These are phyloP conservation scores for Oenanthe sinensis DNA, from an alignment of 129 eudicot species.

Conservation along the genomic window DNA sequence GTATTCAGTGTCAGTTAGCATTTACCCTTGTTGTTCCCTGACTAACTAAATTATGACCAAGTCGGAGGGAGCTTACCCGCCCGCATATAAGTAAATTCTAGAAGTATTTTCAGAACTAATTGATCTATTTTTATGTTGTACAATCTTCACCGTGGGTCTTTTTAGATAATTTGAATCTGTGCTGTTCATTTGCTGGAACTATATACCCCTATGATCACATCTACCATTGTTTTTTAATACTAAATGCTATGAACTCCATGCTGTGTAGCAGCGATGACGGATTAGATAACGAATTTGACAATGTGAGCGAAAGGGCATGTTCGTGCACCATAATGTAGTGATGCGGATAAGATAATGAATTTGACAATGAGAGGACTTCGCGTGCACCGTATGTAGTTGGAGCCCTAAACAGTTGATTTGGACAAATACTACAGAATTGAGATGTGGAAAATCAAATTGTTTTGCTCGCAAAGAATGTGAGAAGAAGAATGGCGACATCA, in stretches of 20 bases:
- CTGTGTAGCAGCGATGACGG: conserved; percentile 48
- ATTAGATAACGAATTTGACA: conserved; percentile 69
- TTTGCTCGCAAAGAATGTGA: not conserved
- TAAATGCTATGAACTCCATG: not conserved
- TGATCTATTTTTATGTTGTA: not conserved
- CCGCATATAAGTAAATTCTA: not conserved
- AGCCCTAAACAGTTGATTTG: not conserved
- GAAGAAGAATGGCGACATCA: not conserved
- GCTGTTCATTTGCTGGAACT: not conserved
- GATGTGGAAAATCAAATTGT: not conserved
- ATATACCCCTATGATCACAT: not conserved
- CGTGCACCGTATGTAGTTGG: conserved; percentile 60
- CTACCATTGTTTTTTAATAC: not conserved
- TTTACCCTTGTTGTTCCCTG: not conserved
- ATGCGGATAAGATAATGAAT: conserved; percentile 62
- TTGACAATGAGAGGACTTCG: conserved; percentile 47
- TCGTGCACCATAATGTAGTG: conserved; percentile 79
- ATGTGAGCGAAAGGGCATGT: conserved; percentile 46
- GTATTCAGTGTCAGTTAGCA: not conserved
- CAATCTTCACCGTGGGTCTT: not conserved
- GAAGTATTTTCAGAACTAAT: not conserved
- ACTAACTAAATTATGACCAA: not conserved
- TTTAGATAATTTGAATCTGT: not conserved
- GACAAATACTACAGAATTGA: not conserved
- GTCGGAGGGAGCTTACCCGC: not conserved